Conservation (phyloP, 73 alveolate species). For the Urostyla sp. region DNA sequence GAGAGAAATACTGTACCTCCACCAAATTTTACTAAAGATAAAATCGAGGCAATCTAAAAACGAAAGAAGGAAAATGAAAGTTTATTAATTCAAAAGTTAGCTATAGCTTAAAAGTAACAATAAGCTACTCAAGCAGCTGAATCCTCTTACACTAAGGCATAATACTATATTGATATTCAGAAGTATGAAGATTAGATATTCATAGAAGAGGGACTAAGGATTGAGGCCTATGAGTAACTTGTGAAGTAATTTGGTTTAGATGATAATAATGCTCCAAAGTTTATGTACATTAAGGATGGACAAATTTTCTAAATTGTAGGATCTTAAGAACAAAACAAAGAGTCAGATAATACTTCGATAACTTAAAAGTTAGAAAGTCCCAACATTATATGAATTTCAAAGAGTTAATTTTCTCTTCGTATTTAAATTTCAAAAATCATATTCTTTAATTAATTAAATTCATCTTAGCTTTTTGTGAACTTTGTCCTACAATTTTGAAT, state of each 20-base stretch:
- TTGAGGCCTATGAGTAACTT: background rate
- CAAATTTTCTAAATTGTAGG: too few relatives aligned
- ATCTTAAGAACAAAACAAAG: too few relatives aligned
- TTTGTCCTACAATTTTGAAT: too few relatives aligned
- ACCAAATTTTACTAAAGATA: constrained; percentile 4
- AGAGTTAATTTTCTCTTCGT: too few relatives aligned
- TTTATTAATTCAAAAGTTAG: background rate
- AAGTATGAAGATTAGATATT: constrained; percentile 40
- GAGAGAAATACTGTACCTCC: constrained; percentile 36
- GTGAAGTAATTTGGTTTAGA: background rate
- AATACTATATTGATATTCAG: background rate
- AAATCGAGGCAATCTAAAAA: background rate
- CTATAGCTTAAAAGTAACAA: background rate
- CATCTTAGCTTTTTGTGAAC: too few relatives aligned
- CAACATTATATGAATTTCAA: too few relatives aligned
- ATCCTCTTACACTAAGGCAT: background rate
- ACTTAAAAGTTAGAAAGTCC: too few relatives aligned
- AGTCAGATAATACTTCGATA: too few relatives aligned
- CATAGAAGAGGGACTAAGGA: constrained; percentile 38
- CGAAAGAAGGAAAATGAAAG: background rate
- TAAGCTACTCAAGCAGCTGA: background rate
- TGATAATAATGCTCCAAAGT: background rate
- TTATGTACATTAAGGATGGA: too few relatives aligned
- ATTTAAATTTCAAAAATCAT: too few relatives aligned
- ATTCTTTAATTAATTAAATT: too few relatives aligned